Evolutionary conservation across 768 basidiomycete species (phyloP).

Genomic region (Lactarius tabidus): DNA sequence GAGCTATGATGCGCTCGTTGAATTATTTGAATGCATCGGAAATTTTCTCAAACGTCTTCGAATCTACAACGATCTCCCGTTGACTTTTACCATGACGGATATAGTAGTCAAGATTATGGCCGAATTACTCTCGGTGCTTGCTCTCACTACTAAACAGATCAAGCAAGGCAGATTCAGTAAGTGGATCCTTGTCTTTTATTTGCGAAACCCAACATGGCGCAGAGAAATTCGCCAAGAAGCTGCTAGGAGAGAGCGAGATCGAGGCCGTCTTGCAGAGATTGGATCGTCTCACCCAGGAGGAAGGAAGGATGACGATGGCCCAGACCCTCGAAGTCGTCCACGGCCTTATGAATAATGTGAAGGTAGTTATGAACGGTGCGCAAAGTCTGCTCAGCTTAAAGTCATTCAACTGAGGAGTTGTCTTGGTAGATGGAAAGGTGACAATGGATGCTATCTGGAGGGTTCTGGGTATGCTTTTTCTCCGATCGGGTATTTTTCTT

Average conservation of each 20-base stretch:
- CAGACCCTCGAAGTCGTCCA: constrained; percentile 7
- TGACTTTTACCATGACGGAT: background rate
- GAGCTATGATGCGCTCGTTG: too few species aligned
- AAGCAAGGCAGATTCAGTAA: background rate
- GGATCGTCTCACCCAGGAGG: constrained; percentile 9
- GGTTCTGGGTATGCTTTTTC: background rate
- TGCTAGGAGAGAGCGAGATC: constrained; percentile 3
- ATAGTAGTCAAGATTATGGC: background rate
- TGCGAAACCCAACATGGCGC: background rate
- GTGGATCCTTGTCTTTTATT: background rate
- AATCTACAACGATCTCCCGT: background rate
- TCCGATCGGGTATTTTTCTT: background rate
- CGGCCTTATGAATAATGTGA: background rate
- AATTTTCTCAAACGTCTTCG: background rate
- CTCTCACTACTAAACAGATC: too few species aligned
- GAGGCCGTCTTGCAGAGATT: constrained; percentile 4
- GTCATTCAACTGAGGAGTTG: background rate
- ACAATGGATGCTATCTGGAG: background rate
- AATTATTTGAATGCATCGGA: too few species aligned
- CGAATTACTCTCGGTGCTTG: too few species aligned
- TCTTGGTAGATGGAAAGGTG: background rate
- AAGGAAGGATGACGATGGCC: background rate
- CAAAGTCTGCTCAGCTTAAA: background rate
- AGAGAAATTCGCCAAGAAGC: constrained; percentile 1
- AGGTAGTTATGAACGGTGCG: constrained; percentile 8